Base-by-base conservation (phyloP, 2,329 filamentous ascomycete species). In the Hypoxylon sp. region DNA sequence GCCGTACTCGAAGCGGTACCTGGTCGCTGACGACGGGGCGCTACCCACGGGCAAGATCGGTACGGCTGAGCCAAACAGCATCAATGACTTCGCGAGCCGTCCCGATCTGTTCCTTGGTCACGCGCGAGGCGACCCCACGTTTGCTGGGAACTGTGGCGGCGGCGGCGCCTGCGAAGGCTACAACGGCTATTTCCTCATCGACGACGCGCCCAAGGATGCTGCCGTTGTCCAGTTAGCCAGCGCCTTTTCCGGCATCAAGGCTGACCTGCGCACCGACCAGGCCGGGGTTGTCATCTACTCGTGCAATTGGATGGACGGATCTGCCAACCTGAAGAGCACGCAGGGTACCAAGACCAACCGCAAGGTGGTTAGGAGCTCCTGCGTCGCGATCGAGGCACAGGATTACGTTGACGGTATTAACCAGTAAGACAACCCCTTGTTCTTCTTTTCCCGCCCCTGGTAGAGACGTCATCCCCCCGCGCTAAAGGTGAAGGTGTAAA, bases 381-480 rank as follows among this genome's bases (percentile, higher is more conserved):
- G 91, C 75, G 77, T 93, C 6, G 92, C 93, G 32, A 88, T 94
- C 76, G 92, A 94, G 80, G 89, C 92, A 2, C 88, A 93, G 78
- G 91, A 92, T 76, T 94, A 89, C 83, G 92, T 92, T 66, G 91
- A 93, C 77, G 91, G 87, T 2, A 92, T 94, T 79, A 94, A 93
- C 77, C 86, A 92, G 82, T 84, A 75, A 78, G 82, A 47, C 17
- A 57, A 8, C n/a, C 48, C 42, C 54, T 42, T 37, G 21, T 46
- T 6, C 24, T 4, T 21, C 7, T 21, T 32, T 48, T 19, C 21
- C 17, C 27, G 53, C 21, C 24, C 39, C 37, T 53, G 53, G 56
- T 46, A 37, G 46, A 32, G 21, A 24, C 32, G 21, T 54, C 37
- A 35, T 11, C 35, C 10, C 29, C 32, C 57, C n/a, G 17, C 15